These are phyloP conservation scores for Hypomyces perniciosus DNA, from an alignment of 2,329 filamentous ascomycete genomes.

Conservation along the genomic window DNA sequence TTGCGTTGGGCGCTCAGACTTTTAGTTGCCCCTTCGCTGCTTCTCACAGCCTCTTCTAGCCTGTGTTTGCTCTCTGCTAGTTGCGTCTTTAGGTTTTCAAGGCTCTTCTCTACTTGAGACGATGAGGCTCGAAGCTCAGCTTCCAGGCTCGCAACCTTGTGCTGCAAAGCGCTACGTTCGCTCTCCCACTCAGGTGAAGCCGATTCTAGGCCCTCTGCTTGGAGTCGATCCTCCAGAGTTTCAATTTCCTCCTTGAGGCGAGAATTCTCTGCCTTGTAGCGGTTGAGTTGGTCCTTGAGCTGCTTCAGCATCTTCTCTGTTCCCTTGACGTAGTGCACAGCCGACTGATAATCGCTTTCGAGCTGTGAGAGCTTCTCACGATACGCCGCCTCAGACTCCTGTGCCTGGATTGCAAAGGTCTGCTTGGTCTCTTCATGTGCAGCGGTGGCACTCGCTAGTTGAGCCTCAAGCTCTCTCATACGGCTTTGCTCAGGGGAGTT, in stretches of 20 bases:
- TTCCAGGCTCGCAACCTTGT: conserved; percentile 65
- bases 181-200: conserved; percentile 62
- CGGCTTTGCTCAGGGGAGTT: conserved; percentile 75
- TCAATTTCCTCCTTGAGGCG: conserved; percentile 79
- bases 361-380: conserved; percentile 90
- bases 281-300: conserved; percentile 93
- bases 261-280: conserved; percentile 81
- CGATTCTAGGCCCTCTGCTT: conserved; percentile 28
- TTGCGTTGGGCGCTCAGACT: conserved; percentile 55
- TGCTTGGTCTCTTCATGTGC: conserved; percentile 81
- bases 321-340: conserved; percentile 95
- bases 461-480: conserved; percentile 79
- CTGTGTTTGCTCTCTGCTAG: conserved; percentile 60
- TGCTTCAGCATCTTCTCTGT: conserved; percentile 99
- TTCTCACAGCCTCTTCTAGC: conserved; percentile 58
- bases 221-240: conserved; percentile 51
- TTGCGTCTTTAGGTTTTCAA: conserved; percentile 63
- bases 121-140: conserved; percentile 61
- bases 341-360: conserved; percentile 95
- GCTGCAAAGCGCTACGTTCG: conserved; percentile 62
- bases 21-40: conserved; percentile 46
- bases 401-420: conserved; percentile 69
- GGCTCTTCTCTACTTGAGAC: conserved; percentile 62
- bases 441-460: conserved; percentile 69
- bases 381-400: conserved; percentile 83